A percentile compares a stretch with the other conserved stretches of the same genome.
These are phyloP conservation scores for Salvia splendens DNA, from an alignment of 257 asterid genomes.

Conservation along the genomic window DNA sequence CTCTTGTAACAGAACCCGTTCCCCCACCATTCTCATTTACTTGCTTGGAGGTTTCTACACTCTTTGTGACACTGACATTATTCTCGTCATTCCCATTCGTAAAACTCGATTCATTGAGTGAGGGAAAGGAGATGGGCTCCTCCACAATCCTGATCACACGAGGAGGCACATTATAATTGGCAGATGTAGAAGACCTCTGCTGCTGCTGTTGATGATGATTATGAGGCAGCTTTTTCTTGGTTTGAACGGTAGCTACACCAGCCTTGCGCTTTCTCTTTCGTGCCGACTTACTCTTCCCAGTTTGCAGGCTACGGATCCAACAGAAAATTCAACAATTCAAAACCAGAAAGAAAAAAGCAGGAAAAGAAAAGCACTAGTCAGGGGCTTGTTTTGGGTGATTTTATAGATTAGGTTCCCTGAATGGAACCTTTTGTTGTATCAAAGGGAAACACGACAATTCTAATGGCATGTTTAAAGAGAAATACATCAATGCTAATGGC, in stretches of 20 bases:
- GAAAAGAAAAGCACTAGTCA: constrained; percentile 18
- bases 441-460: too few relatives aligned
- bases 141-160: constrained; percentile 43
- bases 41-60: constrained; percentile 38
- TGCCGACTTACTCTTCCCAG: constrained; percentile 56
- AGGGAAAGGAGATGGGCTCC: constrained; percentile 39
- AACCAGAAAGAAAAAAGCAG: constrained; percentile 21
- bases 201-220: constrained; percentile 36
- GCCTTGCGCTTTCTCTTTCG: constrained; percentile 76
- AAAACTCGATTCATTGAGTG: constrained; percentile 31
- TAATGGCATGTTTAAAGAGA: too few relatives aligned
- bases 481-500: too few relatives aligned
- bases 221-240: constrained; percentile 57
- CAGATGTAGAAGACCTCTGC: constrained; percentile 53
- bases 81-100: constrained; percentile 37
- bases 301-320: constrained; percentile 48
- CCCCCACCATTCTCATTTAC: constrained; percentile 47
- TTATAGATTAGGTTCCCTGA: too few relatives aligned
- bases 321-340: constrained; percentile 30
- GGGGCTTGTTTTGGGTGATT: background rate
- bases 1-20: constrained; percentile 32
- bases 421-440: too few relatives aligned
- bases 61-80: constrained; percentile 32
- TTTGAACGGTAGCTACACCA: constrained; percentile 49
- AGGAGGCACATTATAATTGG: constrained; percentile 53